Percentiles rank a stretch among this genome's conserved stretches.
Conservation (phyloP, 495 filamentous ascomycete genomes). For the Penicillium atrosanguineum region DNA sequence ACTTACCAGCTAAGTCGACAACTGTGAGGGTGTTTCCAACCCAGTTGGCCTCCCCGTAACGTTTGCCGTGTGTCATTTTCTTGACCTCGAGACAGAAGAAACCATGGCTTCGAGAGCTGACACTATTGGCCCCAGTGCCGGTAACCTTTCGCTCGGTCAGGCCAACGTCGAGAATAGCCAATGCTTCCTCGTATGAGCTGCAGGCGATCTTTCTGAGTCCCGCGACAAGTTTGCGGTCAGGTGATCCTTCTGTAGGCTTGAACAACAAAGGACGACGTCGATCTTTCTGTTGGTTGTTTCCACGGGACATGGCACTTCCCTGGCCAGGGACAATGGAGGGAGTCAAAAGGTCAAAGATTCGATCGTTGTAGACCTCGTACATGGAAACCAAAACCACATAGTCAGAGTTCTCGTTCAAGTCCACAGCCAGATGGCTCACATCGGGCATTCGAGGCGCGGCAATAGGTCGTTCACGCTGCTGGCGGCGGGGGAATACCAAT, state of each 20-base stretch:
- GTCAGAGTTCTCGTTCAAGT: slow-evolving; percentile 69
- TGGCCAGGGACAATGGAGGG: slow-evolving; percentile 43
- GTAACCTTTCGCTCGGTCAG: slow-evolving; percentile 84
- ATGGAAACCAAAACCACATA: slow-evolving; percentile 91
- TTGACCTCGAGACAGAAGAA: slow-evolving; percentile 97
- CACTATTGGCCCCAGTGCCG: slow-evolving; percentile 84
- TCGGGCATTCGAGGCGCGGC: slow-evolving; percentile 70
- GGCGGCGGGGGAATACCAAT: slow-evolving; percentile 54
- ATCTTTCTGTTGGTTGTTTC: slow-evolving; percentile 58
- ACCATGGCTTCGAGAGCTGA: slow-evolving; percentile 87
- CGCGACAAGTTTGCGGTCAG: slow-evolving; percentile 86
- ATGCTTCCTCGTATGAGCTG: slow-evolving; percentile 77
- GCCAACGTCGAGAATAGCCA: slow-evolving; percentile 88
- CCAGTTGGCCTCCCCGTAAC: slow-evolving; percentile 61
- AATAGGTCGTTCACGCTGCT: slow-evolving; percentile 59
- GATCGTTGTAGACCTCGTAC: slow-evolving; percentile 99
- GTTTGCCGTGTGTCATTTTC: slow-evolving; percentile 60
- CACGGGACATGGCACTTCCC: slow-evolving; percentile 39
- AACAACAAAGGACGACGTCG: slow-evolving; percentile 76
- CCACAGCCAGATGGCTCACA: slow-evolving; percentile 64
- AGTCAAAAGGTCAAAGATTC: slow-evolving; percentile 90
- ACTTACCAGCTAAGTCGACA: slow-evolving; percentile 83
- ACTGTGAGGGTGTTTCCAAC: slow-evolving; percentile 79
- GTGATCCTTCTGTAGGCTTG: slow-evolving; percentile 80
- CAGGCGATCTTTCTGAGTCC: slow-evolving; percentile 90